Evolutionary conservation across 1,284 basidiomycete species (phyloP), one percentile per base, ranked within the genome.

Genomic region (Trametes versicolor): DNA sequence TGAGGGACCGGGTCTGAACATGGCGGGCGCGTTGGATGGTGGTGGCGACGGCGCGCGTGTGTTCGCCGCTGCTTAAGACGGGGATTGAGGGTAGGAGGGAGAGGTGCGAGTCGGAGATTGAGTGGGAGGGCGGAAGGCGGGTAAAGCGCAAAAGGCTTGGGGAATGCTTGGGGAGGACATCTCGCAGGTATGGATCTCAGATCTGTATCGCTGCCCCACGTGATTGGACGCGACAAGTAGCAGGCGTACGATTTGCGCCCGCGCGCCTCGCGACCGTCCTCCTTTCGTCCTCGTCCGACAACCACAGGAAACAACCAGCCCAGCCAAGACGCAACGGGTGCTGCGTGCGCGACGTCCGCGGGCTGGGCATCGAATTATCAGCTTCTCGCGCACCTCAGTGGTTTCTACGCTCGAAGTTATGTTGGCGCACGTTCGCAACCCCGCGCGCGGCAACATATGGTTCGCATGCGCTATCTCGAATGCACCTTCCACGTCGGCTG

Each of bases 1-100:
- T n/a, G 72, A 68, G 36, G 67, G 53, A 21, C 64, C 60, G 23
- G 71, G 43, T 56, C 73, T 74, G 43, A 78, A 71, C 79, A 80
- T 80, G 45, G 64, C 27, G 43, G 54, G 60, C 70, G 53, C 48
- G 36, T 10, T 47, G 47, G 56, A 57, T 41, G 27, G 34, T 15
- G 60, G 19, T 32, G 57, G 25, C 32, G 23, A 39, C 39, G 17
- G 29, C 7, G 58, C 32, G 10, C 41, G 10, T 10, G 12, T 6
- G n/a, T 45, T 23, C 36, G 29, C 27, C 34, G 61, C 48, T 48
- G 49, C 60, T 60, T 41, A 60, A 60, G 55, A 37, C 41, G 5
- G n/a, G 19, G 34, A 25, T 34, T 21, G 51, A 41, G 32, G 53
- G 34, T 23, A 43, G 37, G 48, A 23, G 50, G 41, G 34, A n/a